Percentiles rank a stretch among this genome's conserved stretches.
Evolutionary conservation across 129 eudicot genomes (phyloP).

Genomic region (Saussurea involucrata): DNA sequence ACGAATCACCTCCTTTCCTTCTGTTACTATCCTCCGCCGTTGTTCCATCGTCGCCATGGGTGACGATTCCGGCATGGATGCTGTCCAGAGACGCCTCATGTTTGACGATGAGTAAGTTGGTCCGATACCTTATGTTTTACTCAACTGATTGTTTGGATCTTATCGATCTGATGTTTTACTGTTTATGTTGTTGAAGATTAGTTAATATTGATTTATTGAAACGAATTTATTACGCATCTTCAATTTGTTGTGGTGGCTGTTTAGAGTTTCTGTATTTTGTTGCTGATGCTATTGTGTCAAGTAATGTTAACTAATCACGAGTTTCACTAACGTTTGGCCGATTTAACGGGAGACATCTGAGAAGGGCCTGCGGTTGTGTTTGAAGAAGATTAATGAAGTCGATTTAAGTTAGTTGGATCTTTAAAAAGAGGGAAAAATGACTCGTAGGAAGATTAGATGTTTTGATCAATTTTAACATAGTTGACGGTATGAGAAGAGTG

Average conservation of each 20-base stretch:
- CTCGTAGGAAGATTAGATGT: not conserved
- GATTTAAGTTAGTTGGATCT: not conserved
- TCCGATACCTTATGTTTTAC: not conserved
- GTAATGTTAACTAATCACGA: not conserved
- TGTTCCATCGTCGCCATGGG: conserved; percentile 44
- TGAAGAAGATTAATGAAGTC: not conserved
- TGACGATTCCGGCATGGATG: conserved; percentile 84
- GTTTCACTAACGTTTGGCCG: not conserved
- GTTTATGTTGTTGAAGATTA: not conserved
- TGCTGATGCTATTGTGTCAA: not conserved
- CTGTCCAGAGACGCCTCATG: conserved; percentile 89
- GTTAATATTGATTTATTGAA: not conserved
- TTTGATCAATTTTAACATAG: not conserved
- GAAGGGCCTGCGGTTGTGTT: not conserved
- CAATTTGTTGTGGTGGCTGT: not conserved
- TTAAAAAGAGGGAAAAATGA: not conserved
- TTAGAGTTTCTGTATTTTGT: not conserved
- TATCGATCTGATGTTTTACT: not conserved
- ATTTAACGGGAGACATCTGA: not conserved
- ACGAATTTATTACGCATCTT: not conserved
- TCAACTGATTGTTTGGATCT: not conserved
- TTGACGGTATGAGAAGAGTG: not conserved
- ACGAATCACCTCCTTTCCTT: conserved; percentile 4
- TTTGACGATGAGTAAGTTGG: conserved; percentile 81
- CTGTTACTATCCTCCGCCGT: conserved; percentile 4